Conservation (phyloP, 2,329 filamentous ascomycete species). For the Pezicula radicicola region DNA sequence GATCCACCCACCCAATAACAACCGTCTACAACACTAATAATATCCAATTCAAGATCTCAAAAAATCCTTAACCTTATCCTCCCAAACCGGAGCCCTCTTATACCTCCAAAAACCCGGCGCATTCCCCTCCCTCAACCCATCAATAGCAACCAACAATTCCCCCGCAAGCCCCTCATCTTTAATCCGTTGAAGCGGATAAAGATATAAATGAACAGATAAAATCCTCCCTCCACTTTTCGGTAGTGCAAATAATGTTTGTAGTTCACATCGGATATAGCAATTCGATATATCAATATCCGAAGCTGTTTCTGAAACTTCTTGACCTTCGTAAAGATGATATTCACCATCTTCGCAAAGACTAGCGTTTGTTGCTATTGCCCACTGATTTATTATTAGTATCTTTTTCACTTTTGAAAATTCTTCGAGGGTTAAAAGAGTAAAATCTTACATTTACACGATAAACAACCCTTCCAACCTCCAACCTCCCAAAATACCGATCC, state of each 20-base stretch:
- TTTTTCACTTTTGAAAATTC: too few relatives aligned
- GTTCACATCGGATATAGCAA: constrained; percentile 50
- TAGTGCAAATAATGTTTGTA: constrained; percentile 57
- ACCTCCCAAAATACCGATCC: constrained; percentile 53
- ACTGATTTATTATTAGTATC: background rate
- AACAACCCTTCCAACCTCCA: constrained; percentile 49
- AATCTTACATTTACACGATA: constrained; percentile 42
- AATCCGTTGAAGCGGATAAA: constrained; percentile 48
- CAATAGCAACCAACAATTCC: constrained; percentile 50
- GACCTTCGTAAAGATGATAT: constrained; percentile 4
- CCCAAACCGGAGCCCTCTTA: constrained; percentile 36
- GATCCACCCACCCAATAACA: too few relatives aligned
- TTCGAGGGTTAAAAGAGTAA: too few relatives aligned
- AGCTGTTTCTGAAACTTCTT: constrained; percentile 2
- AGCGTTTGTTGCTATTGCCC: constrained; percentile 4
- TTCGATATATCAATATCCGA: constrained; percentile 2
- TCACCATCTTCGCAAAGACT: constrained; percentile 5
- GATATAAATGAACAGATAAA: constrained; percentile 59
- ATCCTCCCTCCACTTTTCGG: constrained; percentile 48
- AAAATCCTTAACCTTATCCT: constrained; percentile 6
- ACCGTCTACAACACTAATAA: too few relatives aligned
- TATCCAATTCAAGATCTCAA: background rate
- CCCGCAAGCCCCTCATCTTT: constrained; percentile 50
- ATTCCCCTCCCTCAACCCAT: constrained; percentile 51
- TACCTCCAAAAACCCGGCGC: constrained; percentile 54